Percentiles rank a stretch among this genome's conserved stretches.
Conservation (phyloP, 2,329 filamentous ascomycete species). For the Fusarium chuoi region DNA sequence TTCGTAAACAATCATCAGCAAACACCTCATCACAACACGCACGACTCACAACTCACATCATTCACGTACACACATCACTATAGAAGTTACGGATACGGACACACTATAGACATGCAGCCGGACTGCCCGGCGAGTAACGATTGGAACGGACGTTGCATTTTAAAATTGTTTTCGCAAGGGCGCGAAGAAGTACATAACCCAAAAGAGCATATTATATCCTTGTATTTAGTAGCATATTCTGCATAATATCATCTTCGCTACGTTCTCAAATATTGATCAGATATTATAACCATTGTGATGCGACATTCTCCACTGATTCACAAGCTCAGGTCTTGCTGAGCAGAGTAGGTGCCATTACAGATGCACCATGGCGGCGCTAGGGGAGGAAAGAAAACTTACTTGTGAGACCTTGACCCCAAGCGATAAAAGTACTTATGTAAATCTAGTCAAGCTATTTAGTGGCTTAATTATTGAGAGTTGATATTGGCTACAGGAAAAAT, state of each 20-base stretch:
- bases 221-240: slow-evolving; percentile 28
- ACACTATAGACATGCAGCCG: slow-evolving; percentile 16
- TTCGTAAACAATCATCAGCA: slow-evolving; percentile 11
- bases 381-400: too few species aligned
- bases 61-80: not conserved
- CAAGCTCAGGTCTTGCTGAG: not conserved
- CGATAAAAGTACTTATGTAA: too few species aligned
- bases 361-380: too few species aligned
- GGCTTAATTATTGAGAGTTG: too few species aligned
- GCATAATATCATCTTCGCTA: slow-evolving; percentile 29
- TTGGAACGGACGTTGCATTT: slow-evolving; percentile 31
- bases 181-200: slow-evolving; percentile 13
- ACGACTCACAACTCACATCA: not conserved
- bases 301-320: not conserved
- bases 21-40: not conserved
- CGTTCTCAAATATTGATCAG: not conserved
- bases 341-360: not conserved
- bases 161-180: slow-evolving; percentile 2
- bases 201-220: slow-evolving; percentile 33
- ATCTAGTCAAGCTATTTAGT: too few species aligned
- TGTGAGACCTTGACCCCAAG: too few species aligned
- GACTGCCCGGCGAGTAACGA: slow-evolving; percentile 27
- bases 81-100: not conserved
- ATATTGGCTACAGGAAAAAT: too few species aligned
- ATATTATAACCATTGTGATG: not conserved